These are phyloP conservation scores for Kwoniella botswanensis DNA, from an alignment of 768 basidiomycete species.

Conservation along the genomic window DNA sequence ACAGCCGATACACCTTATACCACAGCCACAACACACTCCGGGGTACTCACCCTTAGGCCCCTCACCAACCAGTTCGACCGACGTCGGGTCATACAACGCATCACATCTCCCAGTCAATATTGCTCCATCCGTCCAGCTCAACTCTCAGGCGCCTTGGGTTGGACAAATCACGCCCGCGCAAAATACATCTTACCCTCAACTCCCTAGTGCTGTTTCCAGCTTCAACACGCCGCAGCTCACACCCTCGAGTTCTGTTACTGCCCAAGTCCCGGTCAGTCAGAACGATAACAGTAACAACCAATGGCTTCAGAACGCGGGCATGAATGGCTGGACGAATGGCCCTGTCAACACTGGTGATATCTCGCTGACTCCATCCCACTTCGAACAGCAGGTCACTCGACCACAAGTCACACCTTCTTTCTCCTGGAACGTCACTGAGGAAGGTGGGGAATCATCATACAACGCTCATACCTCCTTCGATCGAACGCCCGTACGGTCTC, in stretches of 20 bases:
- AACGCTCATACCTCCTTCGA: slow-evolving; percentile 1
- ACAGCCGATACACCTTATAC: not conserved
- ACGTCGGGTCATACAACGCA: not conserved
- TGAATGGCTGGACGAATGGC: slow-evolving; percentile 14
- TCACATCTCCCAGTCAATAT: not conserved
- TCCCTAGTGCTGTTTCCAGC: not conserved
- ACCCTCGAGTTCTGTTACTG: not conserved
- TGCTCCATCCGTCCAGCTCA: not conserved
- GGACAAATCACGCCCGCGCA: too few relatives aligned
- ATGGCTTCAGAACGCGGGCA: slow-evolving; percentile 6
- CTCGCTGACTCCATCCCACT: not conserved
- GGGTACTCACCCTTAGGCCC: not conserved
- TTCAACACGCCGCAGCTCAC: not conserved
- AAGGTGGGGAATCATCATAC: not conserved
- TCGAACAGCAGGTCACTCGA: not conserved
- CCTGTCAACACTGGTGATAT: not conserved
- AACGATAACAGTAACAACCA: not conserved
- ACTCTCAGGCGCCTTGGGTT: too few relatives aligned
- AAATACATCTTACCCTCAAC: too few relatives aligned
- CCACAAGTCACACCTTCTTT: slow-evolving; percentile 5
- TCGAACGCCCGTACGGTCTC: slow-evolving; percentile 3
- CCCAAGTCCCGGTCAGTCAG: not conserved
- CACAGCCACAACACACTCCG: not conserved
- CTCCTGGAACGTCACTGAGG: slow-evolving; percentile 22
- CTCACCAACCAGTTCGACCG: not conserved